Conservation (phyloP, 495 filamentous ascomycete species). For the Aspergillus sclerotioniger region DNA sequence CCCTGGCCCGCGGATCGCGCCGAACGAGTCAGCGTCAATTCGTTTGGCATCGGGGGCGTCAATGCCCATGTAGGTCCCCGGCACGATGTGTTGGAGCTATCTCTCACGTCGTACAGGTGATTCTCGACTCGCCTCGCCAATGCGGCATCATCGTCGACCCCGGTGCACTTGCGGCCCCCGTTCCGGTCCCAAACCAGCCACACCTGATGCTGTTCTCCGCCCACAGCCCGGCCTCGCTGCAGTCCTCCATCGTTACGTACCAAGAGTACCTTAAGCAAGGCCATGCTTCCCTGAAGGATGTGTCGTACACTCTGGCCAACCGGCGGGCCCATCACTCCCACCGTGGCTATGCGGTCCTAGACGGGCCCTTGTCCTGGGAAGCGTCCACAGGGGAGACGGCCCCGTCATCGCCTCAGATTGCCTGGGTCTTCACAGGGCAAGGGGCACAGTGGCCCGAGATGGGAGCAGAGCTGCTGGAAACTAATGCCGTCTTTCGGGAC, state of each 20-base stretch:
- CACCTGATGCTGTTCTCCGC: constrained; percentile 12
- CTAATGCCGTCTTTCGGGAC: constrained; percentile 18
- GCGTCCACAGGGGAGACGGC: background rate
- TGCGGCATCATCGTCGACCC: background rate
- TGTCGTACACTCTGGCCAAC: background rate
- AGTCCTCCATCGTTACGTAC: background rate
- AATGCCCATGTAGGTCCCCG: constrained; percentile 26
- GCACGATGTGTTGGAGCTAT: background rate
- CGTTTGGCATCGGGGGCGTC: constrained; percentile 33
- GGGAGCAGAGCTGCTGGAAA: constrained; percentile 30
- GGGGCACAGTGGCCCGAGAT: constrained; percentile 41
- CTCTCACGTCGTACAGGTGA: constrained; percentile 6
- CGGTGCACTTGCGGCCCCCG: too few species aligned
- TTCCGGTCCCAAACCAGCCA: background rate
- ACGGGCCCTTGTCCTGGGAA: background rate
- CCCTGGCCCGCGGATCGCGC: constrained; percentile 25
- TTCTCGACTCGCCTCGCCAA: constrained; percentile 16
- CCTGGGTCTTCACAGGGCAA: constrained; percentile 36
- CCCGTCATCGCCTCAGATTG: constrained; percentile 10
- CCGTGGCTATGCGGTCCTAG: constrained; percentile 15
- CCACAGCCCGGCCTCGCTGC: constrained; percentile 10
- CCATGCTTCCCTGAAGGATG: background rate
- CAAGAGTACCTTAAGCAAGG: background rate
- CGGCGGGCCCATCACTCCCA: constrained; percentile 5
- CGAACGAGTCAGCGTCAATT: constrained; percentile 31